Conservation (phyloP, 2,329 filamentous ascomycete species). For the Dactylellina drechsleri region DNA sequence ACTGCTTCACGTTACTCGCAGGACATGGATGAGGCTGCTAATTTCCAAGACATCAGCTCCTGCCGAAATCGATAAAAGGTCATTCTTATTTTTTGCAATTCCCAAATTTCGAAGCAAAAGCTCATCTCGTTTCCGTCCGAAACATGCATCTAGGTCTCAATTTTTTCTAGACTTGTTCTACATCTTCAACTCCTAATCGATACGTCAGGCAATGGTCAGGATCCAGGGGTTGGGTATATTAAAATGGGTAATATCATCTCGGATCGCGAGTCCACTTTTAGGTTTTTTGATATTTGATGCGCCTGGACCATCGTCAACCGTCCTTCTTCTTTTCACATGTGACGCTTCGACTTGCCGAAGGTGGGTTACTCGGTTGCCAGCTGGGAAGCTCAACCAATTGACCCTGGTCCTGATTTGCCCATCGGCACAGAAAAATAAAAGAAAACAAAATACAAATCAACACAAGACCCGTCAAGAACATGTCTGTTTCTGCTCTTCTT, state of each 20-base stretch:
- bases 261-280: constrained; percentile 40
- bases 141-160: constrained; percentile 18
- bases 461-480: constrained; percentile 18
- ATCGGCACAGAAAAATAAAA: no score
- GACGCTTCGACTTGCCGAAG: constrained; percentile 54
- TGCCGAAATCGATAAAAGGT: constrained; percentile 43
- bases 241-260: constrained; percentile 26
- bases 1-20: constrained; percentile 11
- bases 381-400: constrained; percentile 24
- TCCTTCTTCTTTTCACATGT: constrained; percentile 46
- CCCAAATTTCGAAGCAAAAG: constrained; percentile 23
- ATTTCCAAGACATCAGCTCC: constrained; percentile 46
- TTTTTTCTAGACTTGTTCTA: constrained; percentile 20
- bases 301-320: constrained; percentile 13
- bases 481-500: constrained; percentile 13
- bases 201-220: constrained; percentile 28
- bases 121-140: constrained; percentile 34
- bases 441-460: constrained; percentile 21
- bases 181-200: constrained; percentile 29
- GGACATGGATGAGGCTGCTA: constrained; percentile 24
- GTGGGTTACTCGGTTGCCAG: constrained; percentile 34
- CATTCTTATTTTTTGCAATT: constrained; percentile 16
- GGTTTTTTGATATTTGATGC: constrained; percentile 22
- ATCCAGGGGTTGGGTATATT: constrained; percentile 9
- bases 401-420: constrained; percentile 11